Evolutionary conservation across 148 eudicot genomes (phyloP), one percentile per base, ranked within the genome.

Genomic region (Rhododendron ferrugineum): DNA sequence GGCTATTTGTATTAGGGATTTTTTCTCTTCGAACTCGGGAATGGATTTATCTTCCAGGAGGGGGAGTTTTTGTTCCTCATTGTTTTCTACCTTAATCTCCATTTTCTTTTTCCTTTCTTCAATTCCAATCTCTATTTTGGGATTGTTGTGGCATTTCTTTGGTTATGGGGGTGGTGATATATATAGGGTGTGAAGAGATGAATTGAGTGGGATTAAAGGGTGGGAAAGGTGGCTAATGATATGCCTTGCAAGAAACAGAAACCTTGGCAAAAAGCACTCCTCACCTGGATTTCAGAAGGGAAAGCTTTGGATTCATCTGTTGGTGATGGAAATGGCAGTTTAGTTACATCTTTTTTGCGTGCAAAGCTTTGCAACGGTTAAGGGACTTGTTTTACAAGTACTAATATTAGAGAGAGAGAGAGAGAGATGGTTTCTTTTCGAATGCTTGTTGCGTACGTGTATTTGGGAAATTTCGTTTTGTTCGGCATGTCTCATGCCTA

Each of bases 221-320:
- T 89, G 83, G 80, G 66, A 84, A 84, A 87, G 60, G 70, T 62
- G 52, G 89, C 9, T 82, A 64, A 66, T 73, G 75, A 14, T n/a
- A 83, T 92, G 90, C 84, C 95, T 92, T 92, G 95, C 92, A 94
- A 94, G 95, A 66, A 90, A 94, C 85, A 85, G 87, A 75, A 84
- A 85, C 30, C 77, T 36, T 62, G 16, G 54, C 11, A 62, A 50
- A 85, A 85, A 80, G 80, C 54, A 14, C 37, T 18, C 50, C 82
- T 88, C 74, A 47, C 50, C 75, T 2, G 79, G 26, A 81, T 84
- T 47, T n/a, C 20, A 23, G 46, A 56, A 66, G 32, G 46, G 50
- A 32, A 77, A 77, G n/a, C 11, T 75, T 28, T 64, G 49, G 46
- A 58, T 84, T 15, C n/a, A 84, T 76, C 75, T 28, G 81, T 74